Base-by-base conservation (phyloP, 495 filamentous ascomycete species). In the Penicillium waksmanii region DNA sequence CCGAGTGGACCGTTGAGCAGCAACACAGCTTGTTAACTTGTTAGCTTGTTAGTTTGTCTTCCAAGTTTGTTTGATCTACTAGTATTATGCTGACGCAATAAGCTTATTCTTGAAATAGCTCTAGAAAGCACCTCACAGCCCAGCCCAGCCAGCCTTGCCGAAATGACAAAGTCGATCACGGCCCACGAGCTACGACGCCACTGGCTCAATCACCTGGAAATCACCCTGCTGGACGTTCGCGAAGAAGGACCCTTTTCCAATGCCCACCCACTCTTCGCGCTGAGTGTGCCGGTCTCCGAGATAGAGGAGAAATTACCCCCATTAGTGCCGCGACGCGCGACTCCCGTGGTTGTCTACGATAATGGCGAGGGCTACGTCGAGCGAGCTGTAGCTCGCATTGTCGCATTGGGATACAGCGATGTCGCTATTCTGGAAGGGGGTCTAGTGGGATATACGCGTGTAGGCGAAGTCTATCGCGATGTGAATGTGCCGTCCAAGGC, bases 401-500 rank as follows among this genome's bases (percentile, higher is more conserved):
- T 27, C 25, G 52, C 61, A 5, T 19, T 69, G 31, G 66, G 66
- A 13, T 66, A 70, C 47, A 19, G 2, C 6, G 25, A 68, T 35
- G 60, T 70, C 25, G 19, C 48, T 18, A 66, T 68, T 36, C 46
- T 70, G 2, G 49, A 68, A 50, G 65, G 65, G 11, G 67, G 65
- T 19, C 54, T 70, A 5, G 53, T 62, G n/a, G 60, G 19, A 0
- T 70, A 70, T 42, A 38, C 60, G 1, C 56, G 40, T 3, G 55
- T 66, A 13, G 67, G 67, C 0, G 67, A 70, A 31, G 62, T 70
- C 5, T 70, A 70, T 53, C 65, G 67, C 18, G 67, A 70, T 61
- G 65, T 70, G n/a, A 60, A 60, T 48, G 67, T 70, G 1, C 67
- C 67, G 9, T 70, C 67, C 15, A 70, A 70, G 48, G 67, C 67